Conservation (phyloP, 768 basidiomycete genomes). For the Chalciporus chontae region DNA sequence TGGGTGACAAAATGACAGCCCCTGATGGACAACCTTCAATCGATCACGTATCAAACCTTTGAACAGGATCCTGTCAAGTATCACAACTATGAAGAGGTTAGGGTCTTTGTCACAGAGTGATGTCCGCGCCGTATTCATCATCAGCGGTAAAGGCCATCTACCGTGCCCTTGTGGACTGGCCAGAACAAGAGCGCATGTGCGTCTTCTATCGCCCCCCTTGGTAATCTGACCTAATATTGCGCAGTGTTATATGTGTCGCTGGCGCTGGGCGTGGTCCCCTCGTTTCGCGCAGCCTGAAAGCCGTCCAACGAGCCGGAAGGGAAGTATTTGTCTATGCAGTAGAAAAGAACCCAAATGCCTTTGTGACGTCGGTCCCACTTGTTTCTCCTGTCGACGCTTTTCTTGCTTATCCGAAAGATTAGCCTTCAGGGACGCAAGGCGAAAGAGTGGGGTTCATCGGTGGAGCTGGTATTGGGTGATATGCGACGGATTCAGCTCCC, state of each 20-base stretch:
- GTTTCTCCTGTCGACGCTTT: constrained; percentile 6
- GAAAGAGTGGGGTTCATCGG: constrained; percentile 78
- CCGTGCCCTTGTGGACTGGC: constrained; percentile 72
- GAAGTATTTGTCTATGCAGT: constrained; percentile 77
- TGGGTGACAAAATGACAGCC: constrained; percentile 49
- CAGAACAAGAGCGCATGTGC: constrained; percentile 57
- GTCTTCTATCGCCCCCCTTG: constrained; percentile 29
- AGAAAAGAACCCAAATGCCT: constrained; percentile 97
- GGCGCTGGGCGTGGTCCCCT: constrained; percentile 95
- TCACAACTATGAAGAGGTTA: constrained; percentile 87
- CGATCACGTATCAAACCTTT: constrained; percentile 94
- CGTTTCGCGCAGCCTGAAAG: constrained; percentile 78
- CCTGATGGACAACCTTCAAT: constrained; percentile 95
- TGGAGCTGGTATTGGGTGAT: constrained; percentile 88
- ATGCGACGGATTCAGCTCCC: constrained; percentile 85
- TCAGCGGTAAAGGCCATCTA: constrained; percentile 62
- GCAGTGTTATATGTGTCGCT: constrained; percentile 82
- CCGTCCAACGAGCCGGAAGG: constrained; percentile 63
- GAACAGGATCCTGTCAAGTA: constrained; percentile 99
- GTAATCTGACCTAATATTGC: constrained; percentile 15
- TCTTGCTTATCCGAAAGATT: constrained; percentile 15
- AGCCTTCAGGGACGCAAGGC: constrained; percentile 84
- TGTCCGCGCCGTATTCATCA: constrained; percentile 9
- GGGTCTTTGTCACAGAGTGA: constrained; percentile 8
- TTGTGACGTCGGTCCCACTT: constrained; percentile 71